Base-by-base conservation (phyloP, 176 grass and related monocot species). In the Pharus latifolius region DNA sequence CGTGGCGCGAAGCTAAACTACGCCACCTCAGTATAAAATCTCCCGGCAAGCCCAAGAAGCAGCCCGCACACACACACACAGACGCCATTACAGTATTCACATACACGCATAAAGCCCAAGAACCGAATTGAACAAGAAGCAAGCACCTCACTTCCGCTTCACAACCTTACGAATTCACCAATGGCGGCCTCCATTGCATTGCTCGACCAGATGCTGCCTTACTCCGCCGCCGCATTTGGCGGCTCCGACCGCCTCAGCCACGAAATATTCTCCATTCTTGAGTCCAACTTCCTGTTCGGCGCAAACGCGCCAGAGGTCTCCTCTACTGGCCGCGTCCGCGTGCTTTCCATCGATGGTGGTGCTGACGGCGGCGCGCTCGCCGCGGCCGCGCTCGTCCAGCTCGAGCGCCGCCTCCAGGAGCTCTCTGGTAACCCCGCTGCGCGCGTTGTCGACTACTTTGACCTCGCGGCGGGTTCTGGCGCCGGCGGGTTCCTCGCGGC, bases 211-310 rank as follows among this genome's bases (percentile, higher is more conserved):
- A 51, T 4, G 34, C 63, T 31, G 43, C 61, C 65, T n/a, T 44
- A 10, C 41, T 69, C 60, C 57, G 3, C 67, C 30, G 22, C 12
- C 14, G 27, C n/a, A 60, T 23, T 63, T 50, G 66, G 49, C 27
- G 56, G 70, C 65, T 70, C 75, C 24, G 72, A 77, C 67, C 62
- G 82, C 37, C 87, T 89, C 11, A 81, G 87, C 77, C 65, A 88
- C 65, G 87, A 96, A 59, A 91, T 96, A 27, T 91, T 96, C 78
- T 87, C 91, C 73, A 91, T 96, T 67, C 88, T 96, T 9, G 91
- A 96, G 56, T 82, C 83, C 38, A 85, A 76, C 24, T 96, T 96
- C 77, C 87, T 88, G 6, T 88, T 85, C 69, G 87, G 84, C 12
- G 16, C 34, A 14, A 28, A 27, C 16, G 33, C 56, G 24, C 51